phyloP scores from a whole-genome alignment of 1,284 basidiomycete genomes.

The Termitomyces sp. region DNA sequence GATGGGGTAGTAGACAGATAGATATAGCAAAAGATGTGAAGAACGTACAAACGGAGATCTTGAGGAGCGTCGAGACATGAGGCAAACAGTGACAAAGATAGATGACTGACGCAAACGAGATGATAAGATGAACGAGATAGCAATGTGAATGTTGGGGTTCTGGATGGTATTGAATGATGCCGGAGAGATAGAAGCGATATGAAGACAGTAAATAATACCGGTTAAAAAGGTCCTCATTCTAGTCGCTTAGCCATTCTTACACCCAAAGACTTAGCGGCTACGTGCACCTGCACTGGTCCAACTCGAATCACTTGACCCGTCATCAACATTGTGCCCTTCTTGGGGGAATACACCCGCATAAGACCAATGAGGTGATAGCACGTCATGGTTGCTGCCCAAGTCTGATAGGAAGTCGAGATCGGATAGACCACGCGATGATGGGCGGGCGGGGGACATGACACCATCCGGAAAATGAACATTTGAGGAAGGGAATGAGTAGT shows the following conservation, averaged over 20 bases:
- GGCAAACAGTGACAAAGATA: background rate
- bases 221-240: background rate
- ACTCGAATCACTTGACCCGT: conserved; percentile 15
- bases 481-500: conserved; percentile 16
- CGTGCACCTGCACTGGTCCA: conserved; percentile 17
- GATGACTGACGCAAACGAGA: background rate
- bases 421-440: conserved; percentile 15
- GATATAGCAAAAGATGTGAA: background rate
- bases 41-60: background rate
- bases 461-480: conserved; percentile 4
- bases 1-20: background rate
- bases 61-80: background rate
- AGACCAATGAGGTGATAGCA: conserved; percentile 14
- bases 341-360: conserved; percentile 1
- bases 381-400: conserved; percentile 9
- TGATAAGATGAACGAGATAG: background rate
- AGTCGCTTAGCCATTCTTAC: background rate
- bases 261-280: conserved; percentile 1
- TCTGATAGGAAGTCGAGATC: conserved; percentile 20
- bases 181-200: background rate
- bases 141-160: background rate
- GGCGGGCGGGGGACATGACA: conserved; percentile 7
- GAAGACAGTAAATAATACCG: background rate
- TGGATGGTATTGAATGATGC: background rate
- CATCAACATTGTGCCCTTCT: conserved; percentile 10